Evolutionary conservation across 495 filamentous ascomycete species (phyloP), one percentile per base, ranked within the genome.

Genomic region (Xylaria flabelliformis): DNA sequence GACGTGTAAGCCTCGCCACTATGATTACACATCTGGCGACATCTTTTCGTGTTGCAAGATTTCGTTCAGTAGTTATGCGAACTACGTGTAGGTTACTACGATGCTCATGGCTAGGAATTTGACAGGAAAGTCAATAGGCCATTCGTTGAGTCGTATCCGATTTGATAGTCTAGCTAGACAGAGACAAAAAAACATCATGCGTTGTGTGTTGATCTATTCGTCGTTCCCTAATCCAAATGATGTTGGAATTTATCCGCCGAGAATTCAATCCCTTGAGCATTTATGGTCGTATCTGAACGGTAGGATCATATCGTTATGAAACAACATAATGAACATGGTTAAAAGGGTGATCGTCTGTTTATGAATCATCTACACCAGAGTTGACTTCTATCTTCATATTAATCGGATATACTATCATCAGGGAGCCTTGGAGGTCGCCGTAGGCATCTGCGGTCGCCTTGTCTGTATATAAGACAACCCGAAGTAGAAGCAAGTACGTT

Each of bases 101-200:
- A 44, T 59, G 24, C 17, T 36, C 53, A 55, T 48, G 39, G 41
- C 50, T 69, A 3, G 53, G 32, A n/a, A 69, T 48, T 17, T 59
- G 53, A 36, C 46, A 69, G 36, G 53, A 46, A 59, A 1, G 8
- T 56, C 12, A 67, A 56, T 9, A 26, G 34, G 39, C 26, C 50
- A 24, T 56, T 42, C 50, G 24, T 56, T 42, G 34, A 39, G n/a
- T 39, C 29, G 10, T 32, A 21, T 39, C 29, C 21, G 3, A 21
- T 55, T 15, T 56, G 32, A 51, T 2, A 39, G 19, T 39, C 29
- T 67, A 29, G 44, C 46, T 56, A 51, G 61, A 63, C 19, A 63
- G 42, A 44, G 19, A 34, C 26, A 29, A 4, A 8, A 17, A 48
- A 48, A 41, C 24, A 24, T 9, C 12, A 41, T 42, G 61, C n/a